Conservation (phyloP, 1,284 basidiomycete genomes). For the Ceratobasidium theobromae region DNA sequence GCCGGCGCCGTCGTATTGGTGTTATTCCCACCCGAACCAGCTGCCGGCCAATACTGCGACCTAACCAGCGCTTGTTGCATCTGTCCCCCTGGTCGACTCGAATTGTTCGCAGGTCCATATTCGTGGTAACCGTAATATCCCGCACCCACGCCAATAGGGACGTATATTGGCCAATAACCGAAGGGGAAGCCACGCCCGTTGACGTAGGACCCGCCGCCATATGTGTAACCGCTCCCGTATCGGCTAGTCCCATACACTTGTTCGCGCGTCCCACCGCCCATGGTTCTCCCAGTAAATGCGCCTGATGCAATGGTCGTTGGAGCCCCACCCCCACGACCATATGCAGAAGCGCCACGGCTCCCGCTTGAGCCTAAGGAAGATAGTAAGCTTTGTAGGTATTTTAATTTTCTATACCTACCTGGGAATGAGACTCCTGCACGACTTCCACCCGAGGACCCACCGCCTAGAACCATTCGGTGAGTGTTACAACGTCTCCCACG, state of each 20-base stretch:
- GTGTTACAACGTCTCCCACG: no score
- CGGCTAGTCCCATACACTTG: conserved; percentile 36
- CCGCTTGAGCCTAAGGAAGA: not conserved
- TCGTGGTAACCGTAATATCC: conserved; percentile 38
- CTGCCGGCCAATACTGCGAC: conserved; percentile 26
- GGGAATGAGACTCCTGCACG: conserved; percentile 10
- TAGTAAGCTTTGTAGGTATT: not conserved
- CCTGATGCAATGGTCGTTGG: conserved; percentile 13
- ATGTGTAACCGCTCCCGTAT: conserved; percentile 39
- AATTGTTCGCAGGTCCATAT: conserved; percentile 36
- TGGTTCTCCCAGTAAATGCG: conserved; percentile 33
- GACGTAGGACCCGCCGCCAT: conserved; percentile 36
- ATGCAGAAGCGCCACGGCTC: conserved; percentile 23
- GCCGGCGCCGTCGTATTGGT: conserved; percentile 29
- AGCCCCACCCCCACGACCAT: conserved; percentile 23
- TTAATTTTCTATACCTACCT: not conserved
- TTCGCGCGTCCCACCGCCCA: conserved; percentile 33
- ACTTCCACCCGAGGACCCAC: not conserved
- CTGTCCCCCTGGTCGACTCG: conserved; percentile 37
- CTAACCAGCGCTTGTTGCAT: conserved; percentile 30
- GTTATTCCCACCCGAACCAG: conserved; percentile 7
- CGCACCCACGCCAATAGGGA: not conserved
- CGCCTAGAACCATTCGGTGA: no score
- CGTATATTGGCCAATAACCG: conserved; percentile 39
- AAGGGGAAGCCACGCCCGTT: conserved; percentile 37